Percentiles rank a stretch among this genome's conserved stretches.
Conservation (phyloP, 805 yeast genomes). For the Metschnikowia reukaufii region DNA sequence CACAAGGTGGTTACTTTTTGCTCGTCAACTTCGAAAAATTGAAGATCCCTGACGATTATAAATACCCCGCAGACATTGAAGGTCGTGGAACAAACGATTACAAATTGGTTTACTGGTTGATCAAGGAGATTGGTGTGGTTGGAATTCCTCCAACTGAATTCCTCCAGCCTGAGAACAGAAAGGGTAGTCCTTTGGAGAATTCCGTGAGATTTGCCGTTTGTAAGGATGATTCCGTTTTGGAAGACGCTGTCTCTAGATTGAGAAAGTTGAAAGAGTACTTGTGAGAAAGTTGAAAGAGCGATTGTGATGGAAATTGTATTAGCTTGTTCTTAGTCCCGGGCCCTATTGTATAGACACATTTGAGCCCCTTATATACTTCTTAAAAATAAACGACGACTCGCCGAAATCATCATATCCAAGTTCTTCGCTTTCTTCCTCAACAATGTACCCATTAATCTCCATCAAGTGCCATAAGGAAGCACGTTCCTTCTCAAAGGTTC, state of each 20-base stretch:
- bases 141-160: conserved; percentile 98
- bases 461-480: conserved; percentile 57
- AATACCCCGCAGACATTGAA: conserved; percentile 67
- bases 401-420: conserved; percentile 89
- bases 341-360: not conserved
- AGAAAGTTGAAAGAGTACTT: conserved; percentile 64
- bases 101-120: conserved; percentile 87
- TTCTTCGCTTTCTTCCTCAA: conserved; percentile 44
- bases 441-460: conserved; percentile 33
- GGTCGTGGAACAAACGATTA: conserved; percentile 76
- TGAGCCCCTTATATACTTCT: conserved; percentile 20
- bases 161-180: conserved; percentile 59
- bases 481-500: conserved; percentile 65
- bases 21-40: conserved; percentile 85
- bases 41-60: conserved; percentile 70
- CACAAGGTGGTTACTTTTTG: conserved; percentile 93
- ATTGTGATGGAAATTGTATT: too few species aligned
- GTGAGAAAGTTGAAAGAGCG: conserved; percentile 59
- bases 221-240: conserved; percentile 79
- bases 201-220: conserved; percentile 93
- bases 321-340: too few species aligned
- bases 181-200: conserved; percentile 73
- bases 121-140: conserved; percentile 89
- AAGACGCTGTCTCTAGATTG: conserved; percentile 78
- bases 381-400: conserved; percentile 56